These are phyloP conservation scores for Zoysia matrella DNA, from an alignment of 202 grass and related monocot genomes.

Conservation along the genomic window DNA sequence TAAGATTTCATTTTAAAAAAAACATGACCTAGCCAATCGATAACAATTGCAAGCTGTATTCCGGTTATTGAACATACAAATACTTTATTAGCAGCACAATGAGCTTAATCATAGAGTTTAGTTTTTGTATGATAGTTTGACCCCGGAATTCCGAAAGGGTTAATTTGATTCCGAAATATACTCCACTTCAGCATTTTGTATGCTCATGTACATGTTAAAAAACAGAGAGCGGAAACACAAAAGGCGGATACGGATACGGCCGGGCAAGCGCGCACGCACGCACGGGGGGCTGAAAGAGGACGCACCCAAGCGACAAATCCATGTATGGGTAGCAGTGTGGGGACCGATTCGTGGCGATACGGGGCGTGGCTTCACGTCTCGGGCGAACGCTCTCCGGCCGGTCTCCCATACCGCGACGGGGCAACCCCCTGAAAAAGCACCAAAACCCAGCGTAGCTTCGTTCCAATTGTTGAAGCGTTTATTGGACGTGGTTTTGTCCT, in stretches of 20 bases:
- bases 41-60: neutral
- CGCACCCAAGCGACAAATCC: conserved; percentile 53
- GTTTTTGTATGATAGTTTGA: neutral
- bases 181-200: neutral
- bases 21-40: neutral
- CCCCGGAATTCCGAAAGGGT: neutral
- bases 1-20: neutral
- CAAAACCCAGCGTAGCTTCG: neutral
- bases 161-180: too few relatives aligned
- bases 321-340: conserved; percentile 32
- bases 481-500: conserved; percentile 41
- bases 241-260: neutral
- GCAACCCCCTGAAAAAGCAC: neutral
- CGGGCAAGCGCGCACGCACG: conserved; percentile 9
- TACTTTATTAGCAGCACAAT: neutral
- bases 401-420: conserved; percentile 17
- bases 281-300: conserved; percentile 26
- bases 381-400: neutral
- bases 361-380: conserved; percentile 45
- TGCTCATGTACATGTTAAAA: neutral
- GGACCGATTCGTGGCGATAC: conserved; percentile 13
- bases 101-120: neutral
- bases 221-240: neutral
- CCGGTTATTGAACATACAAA: neutral
- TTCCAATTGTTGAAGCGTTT: conserved; percentile 14